These are phyloP conservation scores for Sordariomycetes sp. DNA, from an alignment of 2,329 filamentous ascomycete species.

Conservation along the genomic window DNA sequence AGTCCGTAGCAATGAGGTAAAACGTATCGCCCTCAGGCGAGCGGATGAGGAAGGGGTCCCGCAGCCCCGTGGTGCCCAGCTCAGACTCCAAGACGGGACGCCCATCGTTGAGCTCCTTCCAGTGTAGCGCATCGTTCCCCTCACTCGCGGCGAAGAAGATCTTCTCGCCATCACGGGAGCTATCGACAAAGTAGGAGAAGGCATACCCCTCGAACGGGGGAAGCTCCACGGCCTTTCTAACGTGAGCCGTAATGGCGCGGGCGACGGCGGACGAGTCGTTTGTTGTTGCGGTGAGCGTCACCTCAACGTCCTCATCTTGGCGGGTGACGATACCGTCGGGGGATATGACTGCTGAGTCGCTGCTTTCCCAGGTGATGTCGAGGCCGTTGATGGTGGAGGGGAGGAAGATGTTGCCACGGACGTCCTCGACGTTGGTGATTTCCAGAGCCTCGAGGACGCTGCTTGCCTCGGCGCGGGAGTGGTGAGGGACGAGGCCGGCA, in stretches of 20 bases:
- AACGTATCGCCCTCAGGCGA: slow-evolving; percentile 35
- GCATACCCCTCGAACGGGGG: slow-evolving; percentile 29
- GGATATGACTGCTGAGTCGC: slow-evolving; percentile 17
- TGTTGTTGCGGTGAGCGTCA: slow-evolving; percentile 21
- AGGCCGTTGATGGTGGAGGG: slow-evolving; percentile 15
- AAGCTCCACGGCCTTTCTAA: slow-evolving; percentile 16
- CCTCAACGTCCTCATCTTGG: slow-evolving; percentile 12
- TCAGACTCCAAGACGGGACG: slow-evolving; percentile 30
- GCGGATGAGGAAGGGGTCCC: slow-evolving; percentile 39
- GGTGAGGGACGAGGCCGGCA: slow-evolving; percentile 2
- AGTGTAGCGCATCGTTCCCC: slow-evolving; percentile 36
- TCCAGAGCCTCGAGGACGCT: slow-evolving; percentile 12
- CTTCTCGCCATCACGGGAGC: slow-evolving; percentile 29
- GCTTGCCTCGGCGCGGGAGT: slow-evolving; percentile 4
- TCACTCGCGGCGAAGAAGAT: slow-evolving; percentile 37
- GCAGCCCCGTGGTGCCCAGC: slow-evolving; percentile 31
- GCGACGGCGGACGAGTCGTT: slow-evolving; percentile 7
- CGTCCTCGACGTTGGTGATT: slow-evolving; percentile 19
- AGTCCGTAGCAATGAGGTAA: slow-evolving; percentile 35
- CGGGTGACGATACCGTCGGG: slow-evolving; percentile 20
- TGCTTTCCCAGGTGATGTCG: slow-evolving; percentile 21
- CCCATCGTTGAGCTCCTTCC: slow-evolving; percentile 33
- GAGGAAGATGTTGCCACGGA: slow-evolving; percentile 23
- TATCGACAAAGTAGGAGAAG: slow-evolving; percentile 37
- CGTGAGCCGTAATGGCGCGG: slow-evolving; percentile 18